phyloP scores from a whole-genome alignment of 306 rosid genomes.

The Cucumis hystrix region DNA sequence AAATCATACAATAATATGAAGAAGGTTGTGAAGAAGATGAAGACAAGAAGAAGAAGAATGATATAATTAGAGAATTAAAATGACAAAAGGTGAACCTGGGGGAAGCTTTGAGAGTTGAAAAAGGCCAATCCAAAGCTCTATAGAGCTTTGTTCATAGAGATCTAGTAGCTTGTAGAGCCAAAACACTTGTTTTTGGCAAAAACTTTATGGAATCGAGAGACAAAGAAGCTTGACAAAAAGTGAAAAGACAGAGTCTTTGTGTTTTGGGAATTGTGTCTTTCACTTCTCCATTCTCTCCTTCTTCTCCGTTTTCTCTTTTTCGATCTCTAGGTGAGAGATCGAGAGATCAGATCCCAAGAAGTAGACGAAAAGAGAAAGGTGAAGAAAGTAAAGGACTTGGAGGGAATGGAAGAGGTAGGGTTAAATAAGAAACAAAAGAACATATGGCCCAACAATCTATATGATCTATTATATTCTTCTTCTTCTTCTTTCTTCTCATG shows the following conservation, averaged over 20 bases:
- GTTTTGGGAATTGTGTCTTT: not conserved
- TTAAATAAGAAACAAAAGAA: conserved; percentile 38
- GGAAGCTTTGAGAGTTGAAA: not conserved
- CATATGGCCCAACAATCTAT: conserved; percentile 43
- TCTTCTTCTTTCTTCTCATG: not conserved
- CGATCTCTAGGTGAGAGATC: conserved; percentile 13
- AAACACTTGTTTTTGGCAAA: not conserved
- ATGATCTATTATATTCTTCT: conserved; percentile 12
- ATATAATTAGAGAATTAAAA: not conserved
- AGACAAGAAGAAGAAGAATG: not conserved
- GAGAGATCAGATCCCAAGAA: conserved; percentile 49
- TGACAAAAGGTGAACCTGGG: not conserved
- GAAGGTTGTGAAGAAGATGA: not conserved
- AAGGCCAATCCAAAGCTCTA: not conserved
- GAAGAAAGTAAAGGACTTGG: conserved; percentile 1
- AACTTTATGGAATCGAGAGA: not conserved
- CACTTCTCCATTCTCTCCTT: not conserved
- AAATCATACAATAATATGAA: not conserved
- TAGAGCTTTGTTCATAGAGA: not conserved
- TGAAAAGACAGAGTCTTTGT: not conserved
- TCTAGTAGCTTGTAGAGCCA: not conserved
- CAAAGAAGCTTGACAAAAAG: conserved; percentile 19
- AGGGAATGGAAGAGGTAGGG: conserved; percentile 39
- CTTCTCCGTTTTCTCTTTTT: not conserved
- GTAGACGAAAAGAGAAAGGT: not conserved